Evolutionary conservation across 441 rosid genomes (phyloP), one percentile per base, ranked within the genome.

Genomic region (Hura crepitans): DNA sequence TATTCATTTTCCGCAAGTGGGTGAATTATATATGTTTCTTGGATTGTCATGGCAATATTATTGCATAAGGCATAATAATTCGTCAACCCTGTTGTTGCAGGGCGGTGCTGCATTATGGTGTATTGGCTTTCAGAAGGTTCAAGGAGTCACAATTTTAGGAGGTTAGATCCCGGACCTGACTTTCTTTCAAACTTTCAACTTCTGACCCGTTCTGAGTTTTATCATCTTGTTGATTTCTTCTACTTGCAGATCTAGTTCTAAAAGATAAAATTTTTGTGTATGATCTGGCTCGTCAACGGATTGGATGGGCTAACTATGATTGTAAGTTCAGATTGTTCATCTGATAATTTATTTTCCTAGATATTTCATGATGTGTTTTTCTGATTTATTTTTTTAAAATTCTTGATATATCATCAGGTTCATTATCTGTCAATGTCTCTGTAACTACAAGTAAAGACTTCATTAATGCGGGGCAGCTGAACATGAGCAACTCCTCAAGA

Each of bases 281-380:
- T 66, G 97, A 93, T 80, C 74, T 93, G 55, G 96, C 82, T 27
- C 87, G 81, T 72, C 99, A 93, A 77, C 87, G 86, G 65, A 85
- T 91, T 23, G 98, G 99, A 80, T 96, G 99, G 98, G 74, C 94
- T 13, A 88, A 84, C 81, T 96, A 93, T 35, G 93, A 93, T 82
- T 96, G 97, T 93, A 85, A 89, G 86, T 82, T 75, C 47, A 43
- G 0, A 10, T 8, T 51, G 1, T 15, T 25, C 35, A 31, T 25
- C 37, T 49, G 33, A 28, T 25, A 10, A 25, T 28, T 5, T 50
- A 7, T 7, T 28, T 12, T 42, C 39, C 33, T 25, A 22, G 2
- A 22, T 62, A 11, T 42, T 43, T 62, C 9, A 23, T 22, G 20
- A 25, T 30, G n/a, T 20, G n/a, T 20, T 50, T 35, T 11, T 55